These are phyloP conservation scores for Phaeosphaeriaceae sp. DNA, from an alignment of 2,329 filamentous ascomycete genomes.

Conservation along the genomic window DNA sequence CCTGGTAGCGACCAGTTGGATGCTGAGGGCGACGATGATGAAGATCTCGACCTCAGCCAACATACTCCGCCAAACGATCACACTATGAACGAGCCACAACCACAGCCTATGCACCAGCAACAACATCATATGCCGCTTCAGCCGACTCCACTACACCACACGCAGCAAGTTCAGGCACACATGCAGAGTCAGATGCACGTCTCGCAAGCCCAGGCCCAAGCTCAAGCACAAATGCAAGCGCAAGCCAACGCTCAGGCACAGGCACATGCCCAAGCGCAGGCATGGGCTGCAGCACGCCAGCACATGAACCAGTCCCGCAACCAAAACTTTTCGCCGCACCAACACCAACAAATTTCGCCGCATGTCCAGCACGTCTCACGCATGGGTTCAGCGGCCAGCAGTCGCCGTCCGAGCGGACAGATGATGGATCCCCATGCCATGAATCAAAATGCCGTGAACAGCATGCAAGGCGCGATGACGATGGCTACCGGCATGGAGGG, in stretches of 20 bases:
- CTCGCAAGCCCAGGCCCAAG: constrained; percentile 37
- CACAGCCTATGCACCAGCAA: constrained; percentile 14
- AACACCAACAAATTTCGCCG: constrained; percentile 36
- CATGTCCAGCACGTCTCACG: constrained; percentile 30
- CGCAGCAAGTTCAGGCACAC: constrained; percentile 31
- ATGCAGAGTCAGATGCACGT: constrained; percentile 37
- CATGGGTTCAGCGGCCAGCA: constrained; percentile 41
- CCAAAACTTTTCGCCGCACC: constrained; percentile 39
- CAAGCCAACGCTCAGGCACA: constrained; percentile 35
- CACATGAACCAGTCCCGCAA: constrained; percentile 47
- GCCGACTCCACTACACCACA: constrained; percentile 38
- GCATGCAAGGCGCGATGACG: constrained; percentile 21
- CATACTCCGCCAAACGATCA: constrained; percentile 34
- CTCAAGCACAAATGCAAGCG: constrained; percentile 30
- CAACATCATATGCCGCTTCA: constrained; percentile 35
- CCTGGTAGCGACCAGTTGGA: constrained; percentile 39
- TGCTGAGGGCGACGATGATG: constrained; percentile 47
- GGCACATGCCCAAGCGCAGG: constrained; percentile 35
- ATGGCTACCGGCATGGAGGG: constrained; percentile 43
- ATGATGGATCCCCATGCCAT: constrained; percentile 40
- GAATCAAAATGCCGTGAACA: constrained; percentile 19
- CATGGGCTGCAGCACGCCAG: constrained; percentile 43
- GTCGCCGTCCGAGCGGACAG: constrained; percentile 37
- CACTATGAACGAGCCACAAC: constrained; percentile 13
- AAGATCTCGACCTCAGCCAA: constrained; percentile 38